Evolutionary conservation across 78 protist species (phyloP), one percentile per base, ranked within the genome.

Genomic region (Neovahlkampfia damariscottae): DNA sequence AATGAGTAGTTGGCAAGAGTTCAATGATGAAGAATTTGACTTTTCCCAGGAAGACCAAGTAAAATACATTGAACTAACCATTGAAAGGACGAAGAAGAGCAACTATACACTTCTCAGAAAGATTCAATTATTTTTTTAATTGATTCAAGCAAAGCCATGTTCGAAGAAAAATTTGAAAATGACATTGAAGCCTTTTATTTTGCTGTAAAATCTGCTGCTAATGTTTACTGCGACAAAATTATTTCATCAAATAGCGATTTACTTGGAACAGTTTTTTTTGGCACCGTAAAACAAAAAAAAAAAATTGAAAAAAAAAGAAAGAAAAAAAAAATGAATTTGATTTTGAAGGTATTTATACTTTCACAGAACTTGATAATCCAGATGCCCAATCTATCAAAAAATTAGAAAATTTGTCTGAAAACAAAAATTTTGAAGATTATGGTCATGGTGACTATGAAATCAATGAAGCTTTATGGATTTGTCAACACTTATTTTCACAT

Each of bases 81-180:
- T n/a, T n/a, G n/a, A n/a, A n/a, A n/a, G n/a, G n/a, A n/a, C n/a
- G n/a, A n/a, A n/a, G n/a, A n/a, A n/a, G n/a, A n/a, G n/a, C n/a
- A n/a, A n/a, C n/a, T n/a, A n/a, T n/a, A n/a, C n/a, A n/a, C n/a
- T n/a, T n/a, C n/a, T n/a, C n/a, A n/a, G n/a, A 73, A 73, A 27
- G 78, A 74, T 50, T 1, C 10, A n/a, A 67, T 74, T 40, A 3
- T 74, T 40, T 74, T 74, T 8, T 40, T 31, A 32, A 5, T 74
- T 50, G 78, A 74, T 31, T 1, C 38, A 27, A 37, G 68, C 72
- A 34, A 74, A 32, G 67, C 1, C 34, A 74, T 74, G 78, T 58
- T 59, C 8, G 78, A 2, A 3, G 27, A 41, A 27, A 58, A 2
- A 4, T 41, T 19, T 59, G 4, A 74, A 8, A 67, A 50, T 2